Percentiles rank a stretch among this genome's conserved stretches.
These are phyloP conservation scores for Lentinus brumalis DNA, from an alignment of 768 basidiomycete species.

Conservation along the genomic window DNA sequence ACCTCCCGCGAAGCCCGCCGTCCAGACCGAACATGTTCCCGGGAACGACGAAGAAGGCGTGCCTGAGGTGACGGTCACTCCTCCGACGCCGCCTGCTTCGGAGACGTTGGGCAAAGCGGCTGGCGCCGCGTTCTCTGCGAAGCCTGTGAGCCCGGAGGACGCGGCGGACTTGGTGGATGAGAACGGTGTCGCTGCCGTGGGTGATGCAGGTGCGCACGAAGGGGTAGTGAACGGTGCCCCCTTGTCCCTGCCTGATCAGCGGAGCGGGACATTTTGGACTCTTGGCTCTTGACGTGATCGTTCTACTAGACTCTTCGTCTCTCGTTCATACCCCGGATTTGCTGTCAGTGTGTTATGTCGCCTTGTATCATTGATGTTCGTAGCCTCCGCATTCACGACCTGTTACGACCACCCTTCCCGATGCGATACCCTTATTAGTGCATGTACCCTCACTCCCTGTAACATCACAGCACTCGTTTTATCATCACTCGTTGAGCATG, in stretches of 20 bases:
- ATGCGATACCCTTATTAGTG: slow-evolving; percentile 4
- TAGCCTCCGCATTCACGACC: not conserved
- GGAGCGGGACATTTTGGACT: no score
- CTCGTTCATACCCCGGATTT: slow-evolving; percentile 7
- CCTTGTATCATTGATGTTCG: not conserved
- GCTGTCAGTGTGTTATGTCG: not conserved
- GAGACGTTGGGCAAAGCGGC: slow-evolving; percentile 16
- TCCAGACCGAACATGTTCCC: slow-evolving; percentile 1
- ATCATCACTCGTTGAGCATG: not conserved
- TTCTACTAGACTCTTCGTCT: not conserved
- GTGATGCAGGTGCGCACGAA: not conserved
- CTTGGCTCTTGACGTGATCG: no score
- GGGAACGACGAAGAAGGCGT: slow-evolving; percentile 10
- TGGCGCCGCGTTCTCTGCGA: slow-evolving; percentile 1
- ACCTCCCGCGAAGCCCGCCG: slow-evolving; percentile 2
- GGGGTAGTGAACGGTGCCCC: slow-evolving; percentile 3
- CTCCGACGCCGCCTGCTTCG: slow-evolving; percentile 23
- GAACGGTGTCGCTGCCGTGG: not conserved
- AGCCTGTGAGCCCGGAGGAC: not conserved
- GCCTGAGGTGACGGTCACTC: slow-evolving; percentile 21
- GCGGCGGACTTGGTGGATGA: slow-evolving; percentile 5
- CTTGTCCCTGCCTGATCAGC: not conserved
- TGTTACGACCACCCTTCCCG: not conserved
- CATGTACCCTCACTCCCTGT: not conserved
- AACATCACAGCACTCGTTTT: not conserved